Base-by-base conservation (phyloP, 2,329 filamentous ascomycete genomes). In the Fusarium heterosporum region DNA sequence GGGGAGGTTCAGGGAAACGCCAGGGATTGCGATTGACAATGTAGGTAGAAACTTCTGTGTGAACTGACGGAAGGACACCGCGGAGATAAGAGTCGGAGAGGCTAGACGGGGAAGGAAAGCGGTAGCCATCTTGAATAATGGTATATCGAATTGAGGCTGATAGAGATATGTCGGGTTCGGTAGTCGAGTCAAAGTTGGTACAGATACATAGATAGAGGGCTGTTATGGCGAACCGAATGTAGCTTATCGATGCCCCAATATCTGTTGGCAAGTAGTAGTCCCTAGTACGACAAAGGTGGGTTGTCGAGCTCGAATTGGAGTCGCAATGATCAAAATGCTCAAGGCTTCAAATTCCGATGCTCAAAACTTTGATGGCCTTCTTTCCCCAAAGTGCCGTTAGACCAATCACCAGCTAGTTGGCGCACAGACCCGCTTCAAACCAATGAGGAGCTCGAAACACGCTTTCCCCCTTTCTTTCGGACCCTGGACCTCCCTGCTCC, bases 1-100 rank as follows among this genome's bases (percentile, higher is more conserved):
- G 10, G 83, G 83, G 12, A 86, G 73, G 56, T 80, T 80, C 57
- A 84, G 75, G 69, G 88, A 84, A 68, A 92, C 82, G 38, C 85
- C 82, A 25, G 91, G 88, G 38, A 90, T 78, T 8, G 87, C 81
- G 61, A 90, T 81, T 16, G 86, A 81, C 30, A 88, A 77, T 68
- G 83, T 84, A 58, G 83, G 83, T 60, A 89, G 78, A 71, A 85
- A 78, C 50, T 83, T 79, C 65, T 81, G 73, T 34, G 81, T 78
- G 55, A 83, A 75, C 64, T 82, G 81, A 53, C 81, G 78, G 43
- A 81, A 80, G 53, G 80, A 83, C 43, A 84, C 78, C 28, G 81
- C 76, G 25, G 78, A 75, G 60, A 80, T 75, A 51, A 80, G 74
- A 45, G 76, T 76, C 58, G 80, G 73, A 43, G 81, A 75, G 45